These are phyloP conservation scores for Discostella stelligera DNA, from an alignment of 352 stramenopile genomes.

Conservation along the genomic window DNA sequence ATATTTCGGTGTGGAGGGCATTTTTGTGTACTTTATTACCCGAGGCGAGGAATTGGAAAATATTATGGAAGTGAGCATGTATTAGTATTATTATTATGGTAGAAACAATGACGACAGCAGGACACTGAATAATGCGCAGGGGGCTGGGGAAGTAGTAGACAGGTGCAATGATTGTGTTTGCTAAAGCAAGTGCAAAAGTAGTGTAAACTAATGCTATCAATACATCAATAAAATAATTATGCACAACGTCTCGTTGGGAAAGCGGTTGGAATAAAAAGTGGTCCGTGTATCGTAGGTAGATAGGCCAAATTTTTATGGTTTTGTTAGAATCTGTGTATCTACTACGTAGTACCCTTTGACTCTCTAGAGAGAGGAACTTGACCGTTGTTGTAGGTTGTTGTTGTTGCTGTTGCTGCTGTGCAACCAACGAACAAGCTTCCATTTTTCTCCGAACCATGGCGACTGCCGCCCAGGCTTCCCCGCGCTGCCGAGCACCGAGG, in stretches of 20 bases:
- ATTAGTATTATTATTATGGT: neutral
- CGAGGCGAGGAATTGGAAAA: slow-evolving; percentile 20
- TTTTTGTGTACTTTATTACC: slow-evolving; percentile 69
- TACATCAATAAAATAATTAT: too few species aligned
- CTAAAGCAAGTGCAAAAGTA: neutral
- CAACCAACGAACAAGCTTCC: neutral
- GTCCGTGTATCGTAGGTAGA: too few species aligned
- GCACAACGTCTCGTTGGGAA: too few species aligned
- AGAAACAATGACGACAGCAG: neutral
- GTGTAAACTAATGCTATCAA: neutral
- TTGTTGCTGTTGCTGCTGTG: too few species aligned
- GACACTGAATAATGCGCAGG: neutral
- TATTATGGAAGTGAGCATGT: slow-evolving; percentile 24
- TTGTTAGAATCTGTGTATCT: too few species aligned
- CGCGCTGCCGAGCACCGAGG: neutral
- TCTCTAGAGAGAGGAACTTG: too few species aligned
- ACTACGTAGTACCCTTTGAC: too few species aligned
- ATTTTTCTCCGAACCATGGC: neutral
- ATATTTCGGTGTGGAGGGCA: slow-evolving; percentile 70
- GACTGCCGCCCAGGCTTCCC: neutral
- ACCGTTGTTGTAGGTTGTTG: too few species aligned
- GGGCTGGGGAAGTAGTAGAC: neutral
- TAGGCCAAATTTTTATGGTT: too few species aligned
- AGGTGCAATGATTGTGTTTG: neutral
- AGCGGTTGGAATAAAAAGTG: too few species aligned